These are phyloP conservation scores for Fistulina hepatica DNA, from an alignment of 1,284 basidiomycete genomes.

Conservation along the genomic window DNA sequence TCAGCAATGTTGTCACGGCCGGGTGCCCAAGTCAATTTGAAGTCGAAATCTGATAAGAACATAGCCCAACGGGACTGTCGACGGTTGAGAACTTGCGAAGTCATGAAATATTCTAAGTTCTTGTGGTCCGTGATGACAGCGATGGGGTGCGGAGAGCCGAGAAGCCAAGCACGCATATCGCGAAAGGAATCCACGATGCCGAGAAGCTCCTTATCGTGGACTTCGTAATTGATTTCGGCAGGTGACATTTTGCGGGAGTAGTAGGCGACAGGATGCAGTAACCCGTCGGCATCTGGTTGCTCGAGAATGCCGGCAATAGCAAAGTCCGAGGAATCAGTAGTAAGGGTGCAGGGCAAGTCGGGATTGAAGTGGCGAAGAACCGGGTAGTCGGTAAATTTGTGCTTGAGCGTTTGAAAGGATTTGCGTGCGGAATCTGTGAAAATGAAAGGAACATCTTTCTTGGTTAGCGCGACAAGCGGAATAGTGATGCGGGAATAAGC, in stretches of 20 bases:
- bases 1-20: constrained; percentile 17
- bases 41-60: constrained; percentile 5
- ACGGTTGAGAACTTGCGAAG: constrained; percentile 3
- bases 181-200: constrained; percentile 21
- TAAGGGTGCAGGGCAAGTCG: constrained; percentile 18
- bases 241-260: constrained; percentile 22
- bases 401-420: constrained; percentile 24
- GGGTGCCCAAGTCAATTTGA: constrained; percentile 18
- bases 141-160: constrained; percentile 5
- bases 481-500: constrained; percentile 23
- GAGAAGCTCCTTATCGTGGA: constrained; percentile 31
- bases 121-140: constrained; percentile 18
- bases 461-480: constrained; percentile 23
- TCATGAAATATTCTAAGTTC: constrained; percentile 12
- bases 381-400: constrained; percentile 23
- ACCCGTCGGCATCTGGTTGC: constrained; percentile 4
- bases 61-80: constrained; percentile 6
- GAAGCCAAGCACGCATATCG: constrained; percentile 12
- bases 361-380: constrained; percentile 28
- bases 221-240: constrained; percentile 31
- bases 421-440: constrained; percentile 12
- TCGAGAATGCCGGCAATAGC: constrained; percentile 18
- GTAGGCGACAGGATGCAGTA: constrained; percentile 25
- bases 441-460: constrained; percentile 17
- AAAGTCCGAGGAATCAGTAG: constrained; percentile 25